Evolutionary conservation across 1,284 basidiomycete genomes (phyloP).

Genomic region (Irpex rosettiformis): DNA sequence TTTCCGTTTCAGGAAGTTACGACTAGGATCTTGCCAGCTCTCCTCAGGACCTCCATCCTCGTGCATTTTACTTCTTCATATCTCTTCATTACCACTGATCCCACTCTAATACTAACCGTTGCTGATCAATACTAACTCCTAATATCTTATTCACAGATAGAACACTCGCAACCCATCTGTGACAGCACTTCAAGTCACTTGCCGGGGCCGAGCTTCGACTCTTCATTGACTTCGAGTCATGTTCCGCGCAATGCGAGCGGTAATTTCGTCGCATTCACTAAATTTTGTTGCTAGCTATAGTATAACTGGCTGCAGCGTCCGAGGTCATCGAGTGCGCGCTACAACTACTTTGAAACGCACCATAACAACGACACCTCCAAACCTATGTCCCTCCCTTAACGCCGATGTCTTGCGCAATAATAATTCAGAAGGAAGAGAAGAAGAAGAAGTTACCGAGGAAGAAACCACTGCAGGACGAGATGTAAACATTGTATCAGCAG

Average conservation of each 20-base stretch:
- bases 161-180: too few species aligned
- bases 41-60: too few species aligned
- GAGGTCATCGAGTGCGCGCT: not conserved
- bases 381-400: not conserved
- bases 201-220: too few species aligned
- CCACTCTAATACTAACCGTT: not conserved
- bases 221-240: not conserved
- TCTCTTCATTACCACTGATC: not conserved
- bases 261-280: not conserved
- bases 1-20: not conserved
- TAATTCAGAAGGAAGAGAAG: constrained; percentile 8
- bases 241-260: not conserved
- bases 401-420: constrained; percentile 5
- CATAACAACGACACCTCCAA: not conserved
- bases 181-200: too few species aligned
- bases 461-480: not conserved
- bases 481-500: constrained; percentile 20
- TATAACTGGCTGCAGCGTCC: not conserved
- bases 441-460: not conserved
- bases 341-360: not conserved
- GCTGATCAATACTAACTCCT: not conserved
- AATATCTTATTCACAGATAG: too few species aligned
- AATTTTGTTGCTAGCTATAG: not conserved
- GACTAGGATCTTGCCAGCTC: too few species aligned
- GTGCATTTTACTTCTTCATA: not conserved